Base-by-base conservation (phyloP, 768 basidiomycete species). In the Filobasidium floriforme region DNA sequence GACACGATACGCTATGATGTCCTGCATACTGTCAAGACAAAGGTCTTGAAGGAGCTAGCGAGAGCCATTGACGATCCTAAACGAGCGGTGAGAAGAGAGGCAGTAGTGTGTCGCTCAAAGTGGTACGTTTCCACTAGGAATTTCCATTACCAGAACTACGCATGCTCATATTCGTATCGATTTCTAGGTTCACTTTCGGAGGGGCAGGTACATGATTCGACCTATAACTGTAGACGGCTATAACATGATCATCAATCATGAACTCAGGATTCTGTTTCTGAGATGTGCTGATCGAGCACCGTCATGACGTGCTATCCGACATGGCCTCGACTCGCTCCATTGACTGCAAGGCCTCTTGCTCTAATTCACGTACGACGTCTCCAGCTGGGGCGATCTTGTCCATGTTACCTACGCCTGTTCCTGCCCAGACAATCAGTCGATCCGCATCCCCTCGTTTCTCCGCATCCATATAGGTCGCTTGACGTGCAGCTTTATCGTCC, bases 61-160 rank as follows among this genome's bases (percentile, higher is more conserved):
- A 85, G 83, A 68, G 85, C 83, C 4, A 78, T 98, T 57, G 96
- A 98, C 75, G 96, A 98, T 79, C 89, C 89, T n/a, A 88, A 87
- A 75, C 82, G 89, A 66, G 79, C 80, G 1, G 92, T 99, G 9
- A 82, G 96, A 62, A 87, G 85, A 72, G 90, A 89, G 72, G 94
- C 92, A 0, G 96, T 98, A 1, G 87, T 91, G 70, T 88, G 91
- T 41, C 73, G 88, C 49, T 75, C 79, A 1, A 70, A 69, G 55
- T 82, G 81, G 81, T 81, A 66, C 57, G 69, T 67, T 9, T 9
- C 32, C 9, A 37, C 9, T 9, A 37, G 32, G 32, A 9, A 3
- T 9, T 37, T 37, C 32, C 32, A 9, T 37, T 37, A 4, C 32
- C 32, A 37, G 3, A 9, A 37, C 32, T 3, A 37, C 32, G 32